phyloP scores from a whole-genome alignment of 1,139 yeast genomes.

The Blastobotrys serpentis region DNA sequence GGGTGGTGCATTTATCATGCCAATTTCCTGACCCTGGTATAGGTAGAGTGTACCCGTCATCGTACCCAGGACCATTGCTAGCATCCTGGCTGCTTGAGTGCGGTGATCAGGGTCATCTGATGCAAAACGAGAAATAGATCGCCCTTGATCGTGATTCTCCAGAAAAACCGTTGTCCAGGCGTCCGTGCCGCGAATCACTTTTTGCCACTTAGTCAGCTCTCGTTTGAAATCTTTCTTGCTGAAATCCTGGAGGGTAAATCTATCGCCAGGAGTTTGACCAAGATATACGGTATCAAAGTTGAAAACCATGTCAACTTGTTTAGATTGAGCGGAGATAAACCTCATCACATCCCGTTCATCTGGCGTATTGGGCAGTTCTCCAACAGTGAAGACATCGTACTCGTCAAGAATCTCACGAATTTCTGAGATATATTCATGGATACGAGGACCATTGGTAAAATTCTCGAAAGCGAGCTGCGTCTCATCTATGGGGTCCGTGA shows the following conservation, averaged over 20 bases:
- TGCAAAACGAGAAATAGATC: constrained; percentile 54
- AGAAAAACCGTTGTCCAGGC: constrained; percentile 61
- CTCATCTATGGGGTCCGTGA: constrained; percentile 23
- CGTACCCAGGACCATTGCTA: constrained; percentile 48
- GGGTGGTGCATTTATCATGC: constrained; percentile 50
- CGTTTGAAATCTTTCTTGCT: constrained; percentile 46
- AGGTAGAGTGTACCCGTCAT: constrained; percentile 53
- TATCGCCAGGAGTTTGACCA: constrained; percentile 29
- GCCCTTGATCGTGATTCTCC: constrained; percentile 47
- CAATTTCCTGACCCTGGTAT: constrained; percentile 63
- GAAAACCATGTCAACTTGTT: constrained; percentile 55
- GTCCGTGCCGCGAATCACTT: constrained; percentile 50
- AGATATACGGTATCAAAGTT: constrained; percentile 45
- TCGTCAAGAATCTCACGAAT: constrained; percentile 47
- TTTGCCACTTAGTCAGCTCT: constrained; percentile 41
- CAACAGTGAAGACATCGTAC: constrained; percentile 57
- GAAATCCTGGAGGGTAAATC: constrained; percentile 42
- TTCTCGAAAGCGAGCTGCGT: constrained; percentile 46
- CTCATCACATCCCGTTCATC: constrained; percentile 43
- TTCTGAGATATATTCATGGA: constrained; percentile 58
- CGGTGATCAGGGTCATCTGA: constrained; percentile 43
- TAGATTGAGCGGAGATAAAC: constrained; percentile 50
- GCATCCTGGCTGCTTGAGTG: constrained; percentile 47
- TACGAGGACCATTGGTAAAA: constrained; percentile 51
- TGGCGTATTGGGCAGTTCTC: constrained; percentile 43